phyloP scores from a whole-genome alignment of 2,329 filamentous ascomycete species.

The Neonectria faginata region DNA sequence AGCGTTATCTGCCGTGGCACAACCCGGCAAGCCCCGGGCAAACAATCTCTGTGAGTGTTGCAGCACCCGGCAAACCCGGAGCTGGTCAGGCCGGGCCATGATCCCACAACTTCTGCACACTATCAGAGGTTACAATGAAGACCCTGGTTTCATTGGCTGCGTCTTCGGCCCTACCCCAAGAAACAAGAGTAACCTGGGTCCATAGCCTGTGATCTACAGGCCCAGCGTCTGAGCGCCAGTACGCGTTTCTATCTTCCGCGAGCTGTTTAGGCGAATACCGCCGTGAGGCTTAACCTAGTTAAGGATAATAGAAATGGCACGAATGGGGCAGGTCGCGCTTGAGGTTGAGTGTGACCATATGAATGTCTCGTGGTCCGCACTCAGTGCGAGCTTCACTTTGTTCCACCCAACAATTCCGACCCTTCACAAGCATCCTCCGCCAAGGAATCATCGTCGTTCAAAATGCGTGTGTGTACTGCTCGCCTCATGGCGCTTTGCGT shows the following conservation, averaged over 20 bases:
- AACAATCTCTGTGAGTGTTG: neutral
- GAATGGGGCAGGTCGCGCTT: neutral
- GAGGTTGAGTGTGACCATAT: neutral
- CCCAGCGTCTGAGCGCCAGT: neutral
- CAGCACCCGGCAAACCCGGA: conserved; percentile 3
- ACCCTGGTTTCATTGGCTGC: neutral
- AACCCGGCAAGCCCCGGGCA: conserved; percentile 4
- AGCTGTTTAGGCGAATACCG: neutral
- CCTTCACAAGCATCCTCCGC: neutral
- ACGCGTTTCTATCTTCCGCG: neutral
- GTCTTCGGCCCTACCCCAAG: neutral
- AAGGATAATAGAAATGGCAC: conserved; percentile 1
- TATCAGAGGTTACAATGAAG: neutral
- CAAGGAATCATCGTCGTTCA: neutral
- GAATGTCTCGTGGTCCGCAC: neutral
- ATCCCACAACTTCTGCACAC: neutral
- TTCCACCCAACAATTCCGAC: neutral
- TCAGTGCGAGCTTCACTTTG: neutral
- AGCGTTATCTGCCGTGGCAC: neutral
- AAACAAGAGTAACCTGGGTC: neutral
- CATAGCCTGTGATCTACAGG: neutral
- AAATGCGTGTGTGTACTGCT: conserved; percentile 9
- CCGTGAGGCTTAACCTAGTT: neutral
- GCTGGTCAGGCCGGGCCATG: neutral
- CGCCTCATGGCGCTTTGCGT: conserved; percentile 2